These are phyloP conservation scores for Colletotrichum aenigma DNA, from an alignment of 2,329 filamentous ascomycete species.

Conservation along the genomic window DNA sequence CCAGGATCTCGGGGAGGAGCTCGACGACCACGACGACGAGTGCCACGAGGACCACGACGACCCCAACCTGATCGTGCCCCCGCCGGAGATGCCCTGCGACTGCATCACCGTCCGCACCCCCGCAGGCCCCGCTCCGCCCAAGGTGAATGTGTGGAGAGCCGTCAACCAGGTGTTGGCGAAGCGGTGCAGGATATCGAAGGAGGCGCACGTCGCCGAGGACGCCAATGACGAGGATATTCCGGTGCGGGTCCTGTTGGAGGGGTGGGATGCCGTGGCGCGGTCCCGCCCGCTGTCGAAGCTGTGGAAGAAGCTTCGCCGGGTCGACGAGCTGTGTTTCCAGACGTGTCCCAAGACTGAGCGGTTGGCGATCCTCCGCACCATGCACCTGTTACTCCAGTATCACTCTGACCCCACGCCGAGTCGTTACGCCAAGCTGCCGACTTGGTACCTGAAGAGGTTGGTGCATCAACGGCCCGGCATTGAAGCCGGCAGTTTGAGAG, in stretches of 20 bases:
- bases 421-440: conserved; percentile 24
- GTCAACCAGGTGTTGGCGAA: conserved; percentile 25
- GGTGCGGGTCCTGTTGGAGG: conserved; percentile 27
- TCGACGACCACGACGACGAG: not conserved
- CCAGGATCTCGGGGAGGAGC: conserved; percentile 1
- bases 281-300: conserved; percentile 26
- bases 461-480: not conserved
- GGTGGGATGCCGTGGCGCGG: conserved; percentile 31
- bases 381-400: conserved; percentile 28
- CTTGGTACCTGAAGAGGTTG: conserved; percentile 30
- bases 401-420: conserved; percentile 27
- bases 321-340: conserved; percentile 27
- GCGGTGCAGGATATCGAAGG: conserved; percentile 12
- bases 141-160: conserved; percentile 27
- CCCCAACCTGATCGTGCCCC: not conserved
- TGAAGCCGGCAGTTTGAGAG: not conserved
- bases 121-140: not conserved
- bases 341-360: conserved; percentile 24
- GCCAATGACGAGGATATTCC: conserved; percentile 27
- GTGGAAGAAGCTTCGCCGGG: conserved; percentile 29
- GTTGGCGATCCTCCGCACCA: conserved; percentile 26
- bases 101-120: not conserved
- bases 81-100: not conserved
- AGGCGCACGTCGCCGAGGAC: conserved; percentile 22
- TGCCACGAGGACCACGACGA: not conserved